Evolutionary conservation across 2,329 filamentous ascomycete genomes (phyloP), one percentile per base, ranked within the genome.

Genomic region (Akanthomyces lecanii): DNA sequence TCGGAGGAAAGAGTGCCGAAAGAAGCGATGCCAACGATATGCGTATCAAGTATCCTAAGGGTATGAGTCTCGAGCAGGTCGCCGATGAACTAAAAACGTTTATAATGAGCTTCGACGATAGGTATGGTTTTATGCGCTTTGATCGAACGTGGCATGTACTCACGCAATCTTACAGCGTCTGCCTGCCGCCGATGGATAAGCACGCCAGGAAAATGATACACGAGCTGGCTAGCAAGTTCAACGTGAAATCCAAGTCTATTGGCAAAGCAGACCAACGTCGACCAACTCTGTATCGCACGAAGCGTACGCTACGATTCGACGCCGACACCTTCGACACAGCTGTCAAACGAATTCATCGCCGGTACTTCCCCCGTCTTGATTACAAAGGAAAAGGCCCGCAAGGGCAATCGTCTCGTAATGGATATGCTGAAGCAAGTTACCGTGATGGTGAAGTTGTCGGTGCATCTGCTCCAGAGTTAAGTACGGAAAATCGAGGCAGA

Each of bases 371-470:
- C 25, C 80, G 84, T 1, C 74, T 80, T 38, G 82, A 86, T 65
- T 70, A 70, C 64, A 75, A 67, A 40, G 69, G 67, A 61, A 81
- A 66, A 72, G 72, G 67, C 68, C 73, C 69, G 48, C 70, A 74
- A 18, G 67, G 62, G 71, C 71, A 55, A 61, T 69, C 65, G 70
- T 72, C 66, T 12, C 40, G 63, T 4, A 56, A 50, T 36, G 42
- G 61, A 28, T 72, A 71, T 61, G 70, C 73, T 4, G 82, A 79
- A 11, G 82, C 83, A 14, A 82, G 81, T 1, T 91, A 95, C 68
- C 85, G 84, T 65, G 90, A 98, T 70, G 95, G 95, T 21, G 93
- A 98, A 67, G 79, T 96, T 33, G 92, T 98, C 2, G 95, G 94
- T 54, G 91, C 85, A 1, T 85, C 87, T 54, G 93, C 94, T 1